Evolutionary conservation across 768 basidiomycete species (phyloP).

Genomic region (Leccinum ochraceum): DNA sequence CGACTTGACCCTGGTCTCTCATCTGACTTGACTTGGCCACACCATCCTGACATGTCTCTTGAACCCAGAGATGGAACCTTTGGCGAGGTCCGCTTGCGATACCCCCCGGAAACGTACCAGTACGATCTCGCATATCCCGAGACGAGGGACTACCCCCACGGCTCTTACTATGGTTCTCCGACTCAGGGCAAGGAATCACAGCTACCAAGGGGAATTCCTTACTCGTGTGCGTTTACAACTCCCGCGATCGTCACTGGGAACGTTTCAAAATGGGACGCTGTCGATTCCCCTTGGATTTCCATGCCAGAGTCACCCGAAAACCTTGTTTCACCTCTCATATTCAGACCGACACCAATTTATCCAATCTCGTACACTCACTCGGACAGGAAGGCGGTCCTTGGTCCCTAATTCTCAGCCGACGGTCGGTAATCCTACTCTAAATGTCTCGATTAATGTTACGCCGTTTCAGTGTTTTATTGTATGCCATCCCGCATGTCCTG

Average conservation of each 20-base stretch:
- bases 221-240: constrained; percentile 8
- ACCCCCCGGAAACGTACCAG: constrained; percentile 7
- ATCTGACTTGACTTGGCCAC: too few species aligned
- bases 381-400: constrained; percentile 4
- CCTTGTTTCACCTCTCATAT: constrained; percentile 20
- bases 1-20: too few species aligned
- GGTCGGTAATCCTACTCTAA: not conserved
- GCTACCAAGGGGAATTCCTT: constrained; percentile 12
- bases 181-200: constrained; percentile 13
- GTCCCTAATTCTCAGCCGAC: not conserved
- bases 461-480: constrained; percentile 12
- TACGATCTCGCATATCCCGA: constrained; percentile 9
- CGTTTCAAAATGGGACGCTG: constrained; percentile 3
- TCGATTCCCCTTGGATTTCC: constrained; percentile 1
- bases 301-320: constrained; percentile 11
- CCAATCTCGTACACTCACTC: constrained; percentile 24
- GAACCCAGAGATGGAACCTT: constrained; percentile 7
- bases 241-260: constrained; percentile 5
- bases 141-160: constrained; percentile 5
- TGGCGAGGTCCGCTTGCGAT: constrained; percentile 13
- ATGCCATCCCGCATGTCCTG: constrained; percentile 12
- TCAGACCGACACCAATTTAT: constrained; percentile 33
- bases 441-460: not conserved
- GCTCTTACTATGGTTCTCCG: constrained; percentile 3
- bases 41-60: constrained; percentile 9